phyloP scores from a whole-genome alignment of 192 early-diverging fungal genomes.

The Lobosporangium transversale region DNA sequence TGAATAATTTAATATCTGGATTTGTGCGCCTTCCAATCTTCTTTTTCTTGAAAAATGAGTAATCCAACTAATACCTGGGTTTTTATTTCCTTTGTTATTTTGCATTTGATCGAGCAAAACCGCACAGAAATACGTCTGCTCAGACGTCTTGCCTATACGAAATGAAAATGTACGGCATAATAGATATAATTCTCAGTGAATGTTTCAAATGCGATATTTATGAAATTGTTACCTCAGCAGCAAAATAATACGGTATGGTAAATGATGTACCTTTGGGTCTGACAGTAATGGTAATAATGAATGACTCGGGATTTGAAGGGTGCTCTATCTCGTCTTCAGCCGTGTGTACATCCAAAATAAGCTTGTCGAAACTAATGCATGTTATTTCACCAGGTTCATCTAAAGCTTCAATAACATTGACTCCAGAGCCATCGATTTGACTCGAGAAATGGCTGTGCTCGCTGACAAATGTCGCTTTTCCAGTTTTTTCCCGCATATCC shows the following conservation, averaged over 20 bases:
- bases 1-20: too few relatives aligned
- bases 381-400: conserved; percentile 40
- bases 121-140: conserved; percentile 30
- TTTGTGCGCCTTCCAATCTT: too few relatives aligned
- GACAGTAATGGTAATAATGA: conserved; percentile 33
- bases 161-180: background rate
- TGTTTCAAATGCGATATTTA: too few relatives aligned
- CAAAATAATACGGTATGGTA: too few relatives aligned
- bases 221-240: too few relatives aligned
- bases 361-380: conserved; percentile 6
- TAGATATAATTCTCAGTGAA: background rate
- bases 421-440: conserved; percentile 32
- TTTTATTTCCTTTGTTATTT: too few relatives aligned
- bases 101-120: conserved; percentile 6
- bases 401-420: conserved; percentile 17
- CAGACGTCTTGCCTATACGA: conserved; percentile 21
- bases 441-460: conserved; percentile 16
- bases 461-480: background rate
- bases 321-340: background rate
- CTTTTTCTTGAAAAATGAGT: too few relatives aligned
- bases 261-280: conserved; percentile 32
- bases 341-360: conserved; percentile 5
- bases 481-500: background rate
- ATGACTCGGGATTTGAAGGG: background rate
- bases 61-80: too few relatives aligned